Evolutionary conservation across 495 filamentous ascomycete species (phyloP).

Genomic region (Trichoderma reesei): DNA sequence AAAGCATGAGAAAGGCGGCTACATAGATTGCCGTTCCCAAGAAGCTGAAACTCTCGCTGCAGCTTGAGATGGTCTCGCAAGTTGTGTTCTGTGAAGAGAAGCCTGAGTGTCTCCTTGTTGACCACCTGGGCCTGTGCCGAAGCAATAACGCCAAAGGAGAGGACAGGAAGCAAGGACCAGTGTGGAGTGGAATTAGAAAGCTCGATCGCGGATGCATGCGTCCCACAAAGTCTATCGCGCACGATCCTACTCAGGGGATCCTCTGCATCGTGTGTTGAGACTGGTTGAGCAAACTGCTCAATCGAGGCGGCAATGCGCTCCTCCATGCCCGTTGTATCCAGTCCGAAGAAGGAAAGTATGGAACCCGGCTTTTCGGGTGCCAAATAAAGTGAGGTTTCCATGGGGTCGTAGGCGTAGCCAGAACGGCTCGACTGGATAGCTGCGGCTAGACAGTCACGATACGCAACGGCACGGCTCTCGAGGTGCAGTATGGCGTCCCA

Average conservation of each 20-base stretch:
- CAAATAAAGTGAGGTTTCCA: neutral
- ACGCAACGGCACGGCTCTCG: constrained; percentile 40
- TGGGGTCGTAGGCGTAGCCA: neutral
- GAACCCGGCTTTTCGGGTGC: neutral
- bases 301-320: constrained; percentile 42
- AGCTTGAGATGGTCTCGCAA: constrained; percentile 67
- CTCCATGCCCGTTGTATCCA: constrained; percentile 38
- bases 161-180: constrained; percentile 55
- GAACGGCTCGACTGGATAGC: constrained; percentile 1
- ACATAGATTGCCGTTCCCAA: constrained; percentile 76
- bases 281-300: constrained; percentile 28
- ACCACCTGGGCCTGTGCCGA: constrained; percentile 64
- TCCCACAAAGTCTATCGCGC: constrained; percentile 19
- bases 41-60: constrained; percentile 69
- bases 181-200: constrained; percentile 52
- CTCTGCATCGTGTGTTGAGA: constrained; percentile 15
- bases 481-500: constrained; percentile 64
- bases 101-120: constrained; percentile 64
- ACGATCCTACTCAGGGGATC: constrained; percentile 26
- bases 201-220: constrained; percentile 5
- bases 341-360: constrained; percentile 39
- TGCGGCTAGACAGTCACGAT: neutral
- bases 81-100: constrained; percentile 67
- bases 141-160: constrained; percentile 69
- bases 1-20: constrained; percentile 71